phyloP scores from a whole-genome alignment of 2,329 filamentous ascomycete species.

The Penicillium sp. region DNA sequence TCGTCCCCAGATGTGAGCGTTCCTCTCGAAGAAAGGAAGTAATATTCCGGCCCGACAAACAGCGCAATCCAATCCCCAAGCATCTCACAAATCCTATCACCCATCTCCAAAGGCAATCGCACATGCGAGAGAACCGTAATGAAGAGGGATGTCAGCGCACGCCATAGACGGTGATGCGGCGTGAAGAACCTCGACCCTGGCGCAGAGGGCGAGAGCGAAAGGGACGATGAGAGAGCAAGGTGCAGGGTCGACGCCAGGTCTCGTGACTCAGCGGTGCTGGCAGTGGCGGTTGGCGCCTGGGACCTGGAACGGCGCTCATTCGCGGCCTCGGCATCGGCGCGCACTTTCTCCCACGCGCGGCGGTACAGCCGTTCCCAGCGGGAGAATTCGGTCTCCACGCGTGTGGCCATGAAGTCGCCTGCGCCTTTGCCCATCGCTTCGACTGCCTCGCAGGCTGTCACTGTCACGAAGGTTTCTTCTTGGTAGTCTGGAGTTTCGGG shows the following conservation, averaged over 20 bases:
- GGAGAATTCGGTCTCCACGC: constrained; percentile 69
- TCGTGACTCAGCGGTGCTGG: constrained; percentile 11
- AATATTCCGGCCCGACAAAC: constrained; percentile 38
- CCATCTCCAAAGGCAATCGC: constrained; percentile 39
- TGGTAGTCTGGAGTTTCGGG: constrained; percentile 27
- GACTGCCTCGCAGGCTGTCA: constrained; percentile 69
- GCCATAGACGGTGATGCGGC: constrained; percentile 41
- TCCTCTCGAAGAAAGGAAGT: constrained; percentile 20
- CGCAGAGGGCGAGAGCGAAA: constrained; percentile 22
- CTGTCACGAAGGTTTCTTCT: constrained; percentile 55
- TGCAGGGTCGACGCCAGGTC: neutral
- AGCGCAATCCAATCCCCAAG: constrained; percentile 38
- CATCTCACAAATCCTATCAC: constrained; percentile 43
- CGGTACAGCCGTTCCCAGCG: constrained; percentile 45
- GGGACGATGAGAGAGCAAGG: constrained; percentile 14
- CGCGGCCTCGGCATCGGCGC: constrained; percentile 36
- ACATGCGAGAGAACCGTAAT: constrained; percentile 41
- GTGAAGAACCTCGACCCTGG: constrained; percentile 36
- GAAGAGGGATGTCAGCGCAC: constrained; percentile 40
- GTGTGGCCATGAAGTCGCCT: constrained; percentile 74
- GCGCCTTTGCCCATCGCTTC: constrained; percentile 67
- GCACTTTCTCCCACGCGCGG: constrained; percentile 39
- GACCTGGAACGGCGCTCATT: constrained; percentile 33
- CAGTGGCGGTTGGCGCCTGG: neutral
- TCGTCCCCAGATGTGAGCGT: neutral